Conservation (phyloP, 129 eudicot species). For the Flaveria brownii region DNA sequence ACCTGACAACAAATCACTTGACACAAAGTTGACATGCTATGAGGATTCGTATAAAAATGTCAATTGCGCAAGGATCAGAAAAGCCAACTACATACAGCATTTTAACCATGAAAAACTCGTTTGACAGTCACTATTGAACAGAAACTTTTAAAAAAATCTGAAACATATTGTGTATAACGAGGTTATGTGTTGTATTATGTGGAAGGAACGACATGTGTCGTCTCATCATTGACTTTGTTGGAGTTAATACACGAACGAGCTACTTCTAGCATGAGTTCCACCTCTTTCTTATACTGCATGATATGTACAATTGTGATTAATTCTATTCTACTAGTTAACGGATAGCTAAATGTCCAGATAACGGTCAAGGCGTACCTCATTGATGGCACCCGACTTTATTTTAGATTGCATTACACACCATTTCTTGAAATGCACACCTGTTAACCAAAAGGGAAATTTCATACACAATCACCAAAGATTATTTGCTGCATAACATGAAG, state of each 20-base stretch:
- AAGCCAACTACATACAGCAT: conserved; percentile 30
- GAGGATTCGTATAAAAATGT: background rate
- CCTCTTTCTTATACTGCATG: conserved; percentile 87
- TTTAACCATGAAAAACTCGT: background rate
- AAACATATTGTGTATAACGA: conserved; percentile 16
- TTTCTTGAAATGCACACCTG: conserved; percentile 98
- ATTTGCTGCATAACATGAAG: background rate
- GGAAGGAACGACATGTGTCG: conserved; percentile 29
- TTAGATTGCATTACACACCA: conserved; percentile 99
- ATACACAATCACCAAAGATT: background rate
- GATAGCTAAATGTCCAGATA: background rate
- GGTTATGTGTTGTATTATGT: conserved; percentile 34
- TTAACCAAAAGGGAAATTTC: background rate
- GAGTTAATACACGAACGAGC: conserved; percentile 64
- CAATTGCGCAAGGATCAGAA: conserved; percentile 5
- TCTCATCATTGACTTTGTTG: conserved; percentile 38
- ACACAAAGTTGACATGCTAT: background rate
- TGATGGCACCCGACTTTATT: conserved; percentile 69
- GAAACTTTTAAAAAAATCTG: background rate
- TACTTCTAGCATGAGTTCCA: conserved; percentile 68
- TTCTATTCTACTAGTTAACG: background rate
- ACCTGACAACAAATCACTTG: background rate
- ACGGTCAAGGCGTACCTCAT: conserved; percentile 55
- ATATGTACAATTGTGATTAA: background rate
- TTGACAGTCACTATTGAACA: background rate